Percentiles rank a stretch among this genome's conserved stretches.
Conservation (phyloP, 2,329 filamentous ascomycete species). For the Diplocarpon rosae region DNA sequence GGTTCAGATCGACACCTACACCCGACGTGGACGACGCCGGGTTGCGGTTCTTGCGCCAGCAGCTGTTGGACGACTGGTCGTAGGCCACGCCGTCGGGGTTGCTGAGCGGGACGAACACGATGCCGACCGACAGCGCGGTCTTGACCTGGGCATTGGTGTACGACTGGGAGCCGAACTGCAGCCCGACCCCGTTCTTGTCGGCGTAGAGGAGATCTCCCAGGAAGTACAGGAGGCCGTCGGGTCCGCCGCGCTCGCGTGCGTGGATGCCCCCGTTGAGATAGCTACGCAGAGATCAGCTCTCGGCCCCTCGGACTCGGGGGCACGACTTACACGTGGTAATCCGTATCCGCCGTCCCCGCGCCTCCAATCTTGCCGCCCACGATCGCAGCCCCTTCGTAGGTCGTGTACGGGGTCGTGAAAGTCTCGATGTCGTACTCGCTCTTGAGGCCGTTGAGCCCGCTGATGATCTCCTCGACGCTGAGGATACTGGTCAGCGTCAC, state of each 20-base stretch:
- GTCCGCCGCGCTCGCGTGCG: conserved; percentile 45
- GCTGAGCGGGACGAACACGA: conserved; percentile 41
- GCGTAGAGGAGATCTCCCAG: conserved; percentile 45
- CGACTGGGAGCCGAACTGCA: conserved; percentile 39
- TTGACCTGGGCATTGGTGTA: conserved; percentile 43
- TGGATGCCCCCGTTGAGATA: conserved; percentile 45
- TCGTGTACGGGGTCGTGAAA: conserved; percentile 33
- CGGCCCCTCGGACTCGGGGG: too few relatives aligned
- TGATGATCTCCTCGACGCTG: conserved; percentile 32
- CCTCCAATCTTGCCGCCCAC: conserved; percentile 34
- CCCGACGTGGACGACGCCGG: conserved; percentile 27
- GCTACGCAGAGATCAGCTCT: too few relatives aligned
- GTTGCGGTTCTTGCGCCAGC: conserved; percentile 48
- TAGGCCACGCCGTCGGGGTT: conserved; percentile 42
- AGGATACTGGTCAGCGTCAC: conserved; percentile 31
- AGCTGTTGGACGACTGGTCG: conserved; percentile 38
- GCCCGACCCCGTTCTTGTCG: conserved; percentile 35
- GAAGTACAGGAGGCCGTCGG: conserved; percentile 47
- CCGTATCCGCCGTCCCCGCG: conserved; percentile 30
- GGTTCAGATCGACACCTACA: conserved; percentile 42
- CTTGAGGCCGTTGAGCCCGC: conserved; percentile 32
- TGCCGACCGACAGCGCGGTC: conserved; percentile 39
- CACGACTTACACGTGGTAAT: conserved; percentile 31
- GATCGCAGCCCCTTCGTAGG: conserved; percentile 32
- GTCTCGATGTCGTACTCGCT: conserved; percentile 31